phyloP scores from a whole-genome alignment of 2,329 filamentous ascomycete species.

The Aspergillus terreus region DNA sequence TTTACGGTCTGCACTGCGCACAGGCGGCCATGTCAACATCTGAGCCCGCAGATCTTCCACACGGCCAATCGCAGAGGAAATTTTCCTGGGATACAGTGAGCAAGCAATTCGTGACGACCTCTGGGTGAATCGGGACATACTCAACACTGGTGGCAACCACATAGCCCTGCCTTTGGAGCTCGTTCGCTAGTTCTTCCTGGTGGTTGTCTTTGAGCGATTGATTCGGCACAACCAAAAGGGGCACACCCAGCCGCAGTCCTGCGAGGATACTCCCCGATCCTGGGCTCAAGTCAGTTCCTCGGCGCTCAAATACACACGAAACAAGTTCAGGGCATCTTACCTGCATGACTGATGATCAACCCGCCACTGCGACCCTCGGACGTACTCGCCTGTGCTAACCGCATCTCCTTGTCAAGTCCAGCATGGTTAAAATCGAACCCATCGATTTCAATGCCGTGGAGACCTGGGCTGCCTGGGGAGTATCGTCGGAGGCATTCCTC shows the following conservation, averaged over 20 bases:
- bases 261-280: constrained; percentile 88
- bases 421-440: constrained; percentile 64
- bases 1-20: constrained; percentile 42
- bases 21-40: constrained; percentile 49
- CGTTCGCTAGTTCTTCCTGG: constrained; percentile 78
- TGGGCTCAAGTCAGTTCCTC: constrained; percentile 33
- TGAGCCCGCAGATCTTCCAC: constrained; percentile 46
- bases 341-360: constrained; percentile 83
- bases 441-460: constrained; percentile 49
- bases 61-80: constrained; percentile 45
- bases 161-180: constrained; percentile 71
- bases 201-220: constrained; percentile 79
- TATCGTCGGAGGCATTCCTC: constrained; percentile 31
- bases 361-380: constrained; percentile 51
- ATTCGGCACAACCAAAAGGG: constrained; percentile 89
- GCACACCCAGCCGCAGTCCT: constrained; percentile 67
- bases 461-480: constrained; percentile 18
- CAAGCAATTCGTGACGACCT: not conserved
- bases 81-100: constrained; percentile 36
- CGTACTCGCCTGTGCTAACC: constrained; percentile 46
- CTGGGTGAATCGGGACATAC: constrained; percentile 44
- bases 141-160: constrained; percentile 66
- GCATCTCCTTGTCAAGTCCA: constrained; percentile 60
- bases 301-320: not conserved
- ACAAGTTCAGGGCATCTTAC: constrained; percentile 45